Percentiles rank a stretch among this genome's conserved stretches.
These are phyloP conservation scores for Penicillium angulare DNA, from an alignment of 495 filamentous ascomycete species.

Conservation along the genomic window DNA sequence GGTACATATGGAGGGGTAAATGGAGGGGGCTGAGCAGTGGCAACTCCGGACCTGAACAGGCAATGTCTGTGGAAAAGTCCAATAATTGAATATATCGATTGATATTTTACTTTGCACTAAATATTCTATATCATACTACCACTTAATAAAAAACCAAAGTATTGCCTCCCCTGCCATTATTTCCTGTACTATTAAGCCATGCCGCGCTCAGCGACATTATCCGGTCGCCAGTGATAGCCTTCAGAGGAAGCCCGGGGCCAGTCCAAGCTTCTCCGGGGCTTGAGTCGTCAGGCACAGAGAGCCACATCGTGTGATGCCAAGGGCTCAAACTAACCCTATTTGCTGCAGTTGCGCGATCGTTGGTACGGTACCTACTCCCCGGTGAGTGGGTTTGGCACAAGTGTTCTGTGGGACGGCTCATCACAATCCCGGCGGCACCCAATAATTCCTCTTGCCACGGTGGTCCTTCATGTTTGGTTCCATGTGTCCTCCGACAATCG, in stretches of 20 bases:
- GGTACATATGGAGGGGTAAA: slow-evolving; percentile 9
- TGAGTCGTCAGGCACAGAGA: neutral
- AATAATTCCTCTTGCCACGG: too few species aligned
- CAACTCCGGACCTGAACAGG: neutral
- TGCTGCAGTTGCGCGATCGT: slow-evolving; percentile 9
- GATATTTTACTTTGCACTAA: too few species aligned
- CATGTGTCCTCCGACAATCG: too few species aligned
- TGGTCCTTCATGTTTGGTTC: neutral
- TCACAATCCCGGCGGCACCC: slow-evolving; percentile 9
- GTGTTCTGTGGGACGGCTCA: neutral
- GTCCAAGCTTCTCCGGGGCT: slow-evolving; percentile 2
- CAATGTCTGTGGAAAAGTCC: too few species aligned
- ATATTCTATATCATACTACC: too few species aligned
- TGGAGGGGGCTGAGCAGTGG: neutral
- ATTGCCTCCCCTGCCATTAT: too few species aligned
- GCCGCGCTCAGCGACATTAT: neutral
- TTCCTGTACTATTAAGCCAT: too few species aligned
- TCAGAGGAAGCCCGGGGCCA: neutral
- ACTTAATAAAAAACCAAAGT: too few species aligned
- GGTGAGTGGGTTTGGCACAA: neutral
- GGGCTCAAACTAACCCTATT: slow-evolving; percentile 7
- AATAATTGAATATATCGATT: too few species aligned
- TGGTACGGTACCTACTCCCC: slow-evolving; percentile 5
- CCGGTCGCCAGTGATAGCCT: neutral
- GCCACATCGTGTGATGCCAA: slow-evolving; percentile 11